Evolutionary conservation across 2,329 filamentous ascomycete genomes (phyloP).

Genomic region (Sarocladium strictum): DNA sequence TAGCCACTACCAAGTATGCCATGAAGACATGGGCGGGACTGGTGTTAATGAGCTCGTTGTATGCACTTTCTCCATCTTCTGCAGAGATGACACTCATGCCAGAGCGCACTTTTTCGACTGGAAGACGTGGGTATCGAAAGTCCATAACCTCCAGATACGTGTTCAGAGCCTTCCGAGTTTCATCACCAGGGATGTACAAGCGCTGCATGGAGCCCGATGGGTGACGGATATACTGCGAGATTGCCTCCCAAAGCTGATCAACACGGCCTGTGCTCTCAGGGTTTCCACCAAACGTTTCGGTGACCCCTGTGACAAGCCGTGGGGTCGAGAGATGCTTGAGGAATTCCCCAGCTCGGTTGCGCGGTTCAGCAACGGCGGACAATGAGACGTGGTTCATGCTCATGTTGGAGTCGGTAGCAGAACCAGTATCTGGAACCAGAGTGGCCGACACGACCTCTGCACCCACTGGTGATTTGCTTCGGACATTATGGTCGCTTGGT

Average conservation of each 20-base stretch:
- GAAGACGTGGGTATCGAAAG: constrained; percentile 13
- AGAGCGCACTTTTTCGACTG: constrained; percentile 11
- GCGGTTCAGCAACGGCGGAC: constrained; percentile 13
- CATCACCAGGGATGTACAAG: constrained; percentile 8
- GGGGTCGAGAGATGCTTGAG: constrained; percentile 13
- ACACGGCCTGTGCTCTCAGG: constrained; percentile 11
- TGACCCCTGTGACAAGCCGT: constrained; percentile 12
- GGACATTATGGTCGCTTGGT: not conserved
- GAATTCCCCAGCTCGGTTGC: constrained; percentile 11
- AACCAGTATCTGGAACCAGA: not conserved
- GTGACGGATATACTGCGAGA: constrained; percentile 13
- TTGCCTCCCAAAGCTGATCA: constrained; percentile 12
- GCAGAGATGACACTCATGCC: constrained; percentile 12
- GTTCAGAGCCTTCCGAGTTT: constrained; percentile 10
- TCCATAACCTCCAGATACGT: constrained; percentile 13
- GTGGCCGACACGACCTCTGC: not conserved
- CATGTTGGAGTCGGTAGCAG: not conserved
- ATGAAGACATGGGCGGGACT: constrained; percentile 13
- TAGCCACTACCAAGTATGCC: constrained; percentile 13
- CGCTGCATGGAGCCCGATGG: constrained; percentile 6
- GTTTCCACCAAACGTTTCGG: constrained; percentile 14
- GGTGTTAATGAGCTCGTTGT: not conserved
- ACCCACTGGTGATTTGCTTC: not conserved
- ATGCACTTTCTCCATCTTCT: constrained; percentile 5
- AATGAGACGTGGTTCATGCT: constrained; percentile 10